Evolutionary conservation across 139 green algal genomes (phyloP).

Genomic region (Tetraselmis striata): DNA sequence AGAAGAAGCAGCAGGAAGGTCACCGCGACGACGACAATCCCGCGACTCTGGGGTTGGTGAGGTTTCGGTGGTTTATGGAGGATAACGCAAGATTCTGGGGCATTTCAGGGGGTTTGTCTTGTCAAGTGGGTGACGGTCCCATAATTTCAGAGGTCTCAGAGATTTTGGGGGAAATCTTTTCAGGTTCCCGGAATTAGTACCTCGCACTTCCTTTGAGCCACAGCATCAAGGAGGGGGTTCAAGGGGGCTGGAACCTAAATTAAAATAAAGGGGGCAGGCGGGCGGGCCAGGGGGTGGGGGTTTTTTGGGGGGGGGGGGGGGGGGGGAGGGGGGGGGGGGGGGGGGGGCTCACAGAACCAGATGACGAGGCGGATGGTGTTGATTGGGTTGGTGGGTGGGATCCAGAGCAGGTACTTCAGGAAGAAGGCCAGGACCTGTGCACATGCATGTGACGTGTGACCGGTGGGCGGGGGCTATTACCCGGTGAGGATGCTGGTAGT

Average conservation of each 20-base stretch:
- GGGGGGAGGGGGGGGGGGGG: background rate
- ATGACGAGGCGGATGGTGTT: constrained; percentile 69
- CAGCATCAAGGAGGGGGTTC: too few species aligned
- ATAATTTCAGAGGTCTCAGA: too few species aligned
- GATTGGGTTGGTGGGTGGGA: constrained; percentile 73
- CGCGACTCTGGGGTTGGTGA: background rate
- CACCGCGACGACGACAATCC: background rate
- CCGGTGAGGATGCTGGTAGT: too few species aligned
- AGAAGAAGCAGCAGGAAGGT: background rate
- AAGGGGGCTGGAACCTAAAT: too few species aligned
- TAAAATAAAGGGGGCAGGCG: background rate
- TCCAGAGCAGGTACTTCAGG: constrained; percentile 86
- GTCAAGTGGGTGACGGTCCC: too few species aligned
- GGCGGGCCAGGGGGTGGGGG: too few species aligned
- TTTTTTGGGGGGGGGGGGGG: constrained; percentile 38
- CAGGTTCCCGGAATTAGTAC: background rate
- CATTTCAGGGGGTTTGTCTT: too few species aligned
- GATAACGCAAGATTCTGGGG: too few species aligned
- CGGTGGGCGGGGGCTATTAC: too few species aligned
- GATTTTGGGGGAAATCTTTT: background rate
- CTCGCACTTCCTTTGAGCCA: background rate
- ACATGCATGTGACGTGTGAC: too few species aligned
- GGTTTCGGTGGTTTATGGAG: background rate
- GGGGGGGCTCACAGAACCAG: constrained; percentile 32
- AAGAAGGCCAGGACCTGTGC: constrained; percentile 87